Evolutionary conservation across 2,329 filamentous ascomycete species (phyloP).

Genomic region (Beauveria pseudobassiana): DNA sequence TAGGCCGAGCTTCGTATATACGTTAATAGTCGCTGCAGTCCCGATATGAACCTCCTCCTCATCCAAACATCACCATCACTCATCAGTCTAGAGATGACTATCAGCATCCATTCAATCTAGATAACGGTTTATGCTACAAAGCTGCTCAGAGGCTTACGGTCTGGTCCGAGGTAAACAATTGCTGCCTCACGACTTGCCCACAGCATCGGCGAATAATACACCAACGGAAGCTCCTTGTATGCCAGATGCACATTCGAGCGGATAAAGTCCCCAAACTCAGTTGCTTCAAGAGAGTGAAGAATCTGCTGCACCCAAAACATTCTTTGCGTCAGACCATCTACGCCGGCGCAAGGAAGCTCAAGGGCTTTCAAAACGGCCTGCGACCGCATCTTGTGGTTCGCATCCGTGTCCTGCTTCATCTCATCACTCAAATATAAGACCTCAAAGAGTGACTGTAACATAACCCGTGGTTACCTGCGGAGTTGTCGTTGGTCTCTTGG

Average conservation of each 20-base stretch:
- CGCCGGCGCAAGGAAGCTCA: conserved; percentile 13
- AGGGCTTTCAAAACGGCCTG: conserved; percentile 7
- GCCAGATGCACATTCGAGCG: conserved; percentile 16
- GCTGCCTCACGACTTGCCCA: conserved; percentile 20
- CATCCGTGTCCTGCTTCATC: neutral
- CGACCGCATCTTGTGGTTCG: neutral
- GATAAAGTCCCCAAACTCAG: conserved; percentile 18
- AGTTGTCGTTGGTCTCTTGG: neutral
- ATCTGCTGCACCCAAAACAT: conserved; percentile 24
- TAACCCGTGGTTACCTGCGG: neutral
- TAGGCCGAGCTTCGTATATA: too few relatives aligned
- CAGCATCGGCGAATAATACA: conserved; percentile 20
- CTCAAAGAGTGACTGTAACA: neutral
- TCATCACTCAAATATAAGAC: neutral
- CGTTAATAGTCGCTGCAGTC: too few relatives aligned
- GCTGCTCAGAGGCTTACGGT: conserved; percentile 17
- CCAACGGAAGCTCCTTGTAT: conserved; percentile 20
- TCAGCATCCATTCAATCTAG: neutral
- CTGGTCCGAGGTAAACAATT: conserved; percentile 18
- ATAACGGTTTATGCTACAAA: neutral
- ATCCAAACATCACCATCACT: neutral
- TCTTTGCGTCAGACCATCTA: conserved; percentile 17
- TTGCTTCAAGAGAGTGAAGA: conserved; percentile 9
- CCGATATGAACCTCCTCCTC: neutral
- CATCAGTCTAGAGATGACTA: neutral